Evolutionary conservation across 805 yeast genomes (phyloP).

Genomic region (Suhomyces vadensis): DNA sequence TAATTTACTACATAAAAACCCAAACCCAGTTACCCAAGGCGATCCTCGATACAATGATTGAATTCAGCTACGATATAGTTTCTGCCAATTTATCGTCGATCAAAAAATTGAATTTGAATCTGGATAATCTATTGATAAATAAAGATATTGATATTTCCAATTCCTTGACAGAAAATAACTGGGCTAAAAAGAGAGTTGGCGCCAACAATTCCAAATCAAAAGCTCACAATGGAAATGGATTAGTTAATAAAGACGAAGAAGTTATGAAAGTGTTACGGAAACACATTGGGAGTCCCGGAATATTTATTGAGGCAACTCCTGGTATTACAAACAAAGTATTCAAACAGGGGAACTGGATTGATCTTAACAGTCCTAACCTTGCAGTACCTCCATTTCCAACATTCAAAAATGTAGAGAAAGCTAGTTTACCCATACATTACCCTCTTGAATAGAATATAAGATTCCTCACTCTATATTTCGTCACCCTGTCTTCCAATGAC

Average conservation of each 20-base stretch:
- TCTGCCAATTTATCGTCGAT: constrained; percentile 25
- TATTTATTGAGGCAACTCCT: constrained; percentile 33
- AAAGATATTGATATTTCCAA: constrained; percentile 26
- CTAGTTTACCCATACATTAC: constrained; percentile 48
- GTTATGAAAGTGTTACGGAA: constrained; percentile 17
- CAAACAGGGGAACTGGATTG: constrained; percentile 20
- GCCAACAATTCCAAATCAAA: constrained; percentile 10
- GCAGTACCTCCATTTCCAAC: constrained; percentile 47
- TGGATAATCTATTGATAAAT: constrained; percentile 20
- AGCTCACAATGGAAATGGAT: not conserved
- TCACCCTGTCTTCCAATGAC: constrained; percentile 71
- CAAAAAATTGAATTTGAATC: constrained; percentile 14
- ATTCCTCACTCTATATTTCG: constrained; percentile 2
- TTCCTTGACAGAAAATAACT: constrained; percentile 27
- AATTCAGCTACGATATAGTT: constrained; percentile 23
- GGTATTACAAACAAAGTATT: constrained; percentile 33
- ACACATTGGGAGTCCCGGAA: constrained; percentile 39
- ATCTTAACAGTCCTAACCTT: constrained; percentile 20
- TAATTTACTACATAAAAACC: constrained; percentile 47
- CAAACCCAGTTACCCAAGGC: constrained; percentile 50
- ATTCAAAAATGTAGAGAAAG: constrained; percentile 66
- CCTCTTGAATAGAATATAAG: constrained; percentile 18
- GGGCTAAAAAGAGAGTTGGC: constrained; percentile 24
- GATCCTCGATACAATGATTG: constrained; percentile 46
- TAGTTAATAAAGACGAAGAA: constrained; percentile 21